phyloP scores from a whole-genome alignment of 2,329 filamentous ascomycete species.

The Fusarium neocosmosporiellum region DNA sequence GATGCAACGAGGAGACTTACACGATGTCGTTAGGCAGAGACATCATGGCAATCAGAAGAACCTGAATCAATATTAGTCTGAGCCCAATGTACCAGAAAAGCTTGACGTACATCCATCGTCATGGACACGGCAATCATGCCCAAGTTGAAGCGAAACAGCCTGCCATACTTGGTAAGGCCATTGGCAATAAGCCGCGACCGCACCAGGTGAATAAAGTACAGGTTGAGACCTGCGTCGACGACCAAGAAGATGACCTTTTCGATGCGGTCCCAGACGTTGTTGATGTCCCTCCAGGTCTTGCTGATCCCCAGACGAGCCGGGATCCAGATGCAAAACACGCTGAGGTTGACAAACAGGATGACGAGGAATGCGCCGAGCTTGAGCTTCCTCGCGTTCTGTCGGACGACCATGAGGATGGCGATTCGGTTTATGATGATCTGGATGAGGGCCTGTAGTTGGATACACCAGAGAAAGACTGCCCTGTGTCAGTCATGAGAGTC shows the following conservation, averaged over 20 bases:
- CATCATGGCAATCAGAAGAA: conserved; percentile 47
- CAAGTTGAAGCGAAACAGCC: conserved; percentile 53
- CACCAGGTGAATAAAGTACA: conserved; percentile 63
- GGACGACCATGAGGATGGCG: conserved; percentile 58
- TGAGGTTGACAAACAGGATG: conserved; percentile 62
- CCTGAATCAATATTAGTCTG: conserved; percentile 18
- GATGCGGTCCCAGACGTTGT: conserved; percentile 63
- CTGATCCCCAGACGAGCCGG: conserved; percentile 60
- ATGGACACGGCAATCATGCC: conserved; percentile 47
- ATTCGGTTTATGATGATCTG: conserved; percentile 68
- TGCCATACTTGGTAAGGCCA: conserved; percentile 61
- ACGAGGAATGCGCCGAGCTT: conserved; percentile 57
- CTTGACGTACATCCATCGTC: conserved; percentile 40
- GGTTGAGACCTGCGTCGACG: conserved; percentile 61
- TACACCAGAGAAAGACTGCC: conserved; percentile 49
- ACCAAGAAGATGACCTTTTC: conserved; percentile 64
- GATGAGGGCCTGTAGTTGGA: conserved; percentile 62
- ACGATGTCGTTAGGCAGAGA: conserved; percentile 45
- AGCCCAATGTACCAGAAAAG: rapidly evolving
- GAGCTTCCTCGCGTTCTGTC: conserved; percentile 50
- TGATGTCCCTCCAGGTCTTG: conserved; percentile 55
- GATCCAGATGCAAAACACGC: conserved; percentile 66
- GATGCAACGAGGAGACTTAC: conserved; percentile 22
- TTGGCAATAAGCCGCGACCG: conserved; percentile 57
- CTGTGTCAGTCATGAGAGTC: not conserved